Percentiles rank a stretch among this genome's conserved stretches.
Evolutionary conservation across 73 alveolate species (phyloP).

Genomic region (Tetrahymena elliotti): DNA sequence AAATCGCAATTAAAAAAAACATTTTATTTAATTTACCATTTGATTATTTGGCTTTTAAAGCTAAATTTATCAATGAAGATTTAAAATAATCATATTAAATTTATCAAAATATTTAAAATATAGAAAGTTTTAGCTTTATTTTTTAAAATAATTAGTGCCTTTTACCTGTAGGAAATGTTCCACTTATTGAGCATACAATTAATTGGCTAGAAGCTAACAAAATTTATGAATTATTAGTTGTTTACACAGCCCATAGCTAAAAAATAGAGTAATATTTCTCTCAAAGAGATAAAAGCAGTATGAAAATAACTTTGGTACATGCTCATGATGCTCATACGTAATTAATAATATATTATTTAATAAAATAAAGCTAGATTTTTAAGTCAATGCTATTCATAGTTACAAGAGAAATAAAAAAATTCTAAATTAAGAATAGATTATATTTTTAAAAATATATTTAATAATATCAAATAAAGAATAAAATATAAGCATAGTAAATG

Average conservation of each 20-base stretch:
- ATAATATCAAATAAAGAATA: no score
- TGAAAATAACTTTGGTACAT: neutral
- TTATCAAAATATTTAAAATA: no score
- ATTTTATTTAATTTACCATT: no score
- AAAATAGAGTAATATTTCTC: neutral
- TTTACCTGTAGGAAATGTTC: neutral
- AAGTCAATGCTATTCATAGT: no score
- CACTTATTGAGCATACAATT: neutral
- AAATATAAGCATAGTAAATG: no score
- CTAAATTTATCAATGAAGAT: no score
- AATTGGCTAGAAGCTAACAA: neutral
- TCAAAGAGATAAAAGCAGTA: neutral
- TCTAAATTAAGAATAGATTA: no score
- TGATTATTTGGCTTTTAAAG: no score
- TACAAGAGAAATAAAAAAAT: no score
- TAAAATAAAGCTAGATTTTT: no score
- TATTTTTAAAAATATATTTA: no score
- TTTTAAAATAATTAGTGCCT: neutral
- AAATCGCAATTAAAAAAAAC: neutral
- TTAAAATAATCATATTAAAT: no score
- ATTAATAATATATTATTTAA: neutral
- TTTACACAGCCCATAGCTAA: neutral
- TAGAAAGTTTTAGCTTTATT: neutral
- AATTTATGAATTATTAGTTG: neutral
- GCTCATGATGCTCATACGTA: neutral